Base-by-base conservation (phyloP, 129 eudicot species). In the Apium graveolens region DNA sequence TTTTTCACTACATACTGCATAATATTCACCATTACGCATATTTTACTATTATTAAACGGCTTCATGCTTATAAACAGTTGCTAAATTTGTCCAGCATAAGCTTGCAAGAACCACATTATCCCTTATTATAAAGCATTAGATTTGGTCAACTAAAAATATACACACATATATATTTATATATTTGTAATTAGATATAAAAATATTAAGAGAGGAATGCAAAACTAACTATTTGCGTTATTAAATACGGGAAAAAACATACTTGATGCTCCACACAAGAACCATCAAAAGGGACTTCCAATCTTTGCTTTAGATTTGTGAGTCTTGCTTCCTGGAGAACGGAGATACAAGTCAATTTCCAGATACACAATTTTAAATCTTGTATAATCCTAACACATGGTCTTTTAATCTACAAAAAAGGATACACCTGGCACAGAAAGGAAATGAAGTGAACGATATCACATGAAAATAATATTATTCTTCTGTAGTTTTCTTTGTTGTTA, bases 241-340 rank as follows among this genome's bases (percentile, higher is more conserved):
- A n/a, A n/a, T n/a, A n/a, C n/a, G n/a, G n/a, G n/a, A n/a, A n/a
- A 80, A 63, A 70, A 83, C 86, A 46, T 85, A 96, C 99, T 84
- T 96, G 97, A 86, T 96, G 99, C 85, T 89, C 97, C 82, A 84
- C 77, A 76, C 66, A 80, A 65, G 93, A 83, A 73, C 99, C 96
- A 86, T 96, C 93, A 48, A 92, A 92, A 69, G 97, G 97, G 80
- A 96, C 85, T 66, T 84, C 86, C 74, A 96, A 85, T 85, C 97
- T 86, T 65, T 81, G 82, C 86, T 87, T 92, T 66, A 96, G 83
- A 80, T 84, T 77, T 84, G 85, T 80, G 55, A 96, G 96, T 78
- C 97, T 92, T 75, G 83, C 90, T 83, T 89, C 99, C 99, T 96
- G 80, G 29, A 9, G 66, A 62, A 97, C 92, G 80, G 29, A 9